Conservation (phyloP, 345 rosid species). For the Brassica nigra region DNA sequence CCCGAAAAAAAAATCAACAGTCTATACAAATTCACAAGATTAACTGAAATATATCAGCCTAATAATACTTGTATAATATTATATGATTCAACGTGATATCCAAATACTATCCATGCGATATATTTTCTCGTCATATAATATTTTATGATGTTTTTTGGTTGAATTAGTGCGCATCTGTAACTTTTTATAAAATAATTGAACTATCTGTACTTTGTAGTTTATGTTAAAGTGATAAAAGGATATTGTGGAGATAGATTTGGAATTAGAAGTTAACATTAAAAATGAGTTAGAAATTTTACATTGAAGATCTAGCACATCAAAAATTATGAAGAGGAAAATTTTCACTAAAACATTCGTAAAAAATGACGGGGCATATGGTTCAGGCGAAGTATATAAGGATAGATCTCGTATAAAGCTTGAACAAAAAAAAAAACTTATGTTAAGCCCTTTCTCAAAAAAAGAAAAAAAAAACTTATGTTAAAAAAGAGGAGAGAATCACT, state of each 20-base stretch:
- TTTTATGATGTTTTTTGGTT: not conserved
- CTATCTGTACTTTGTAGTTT: not conserved
- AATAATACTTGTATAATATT: not conserved
- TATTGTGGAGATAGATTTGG: not conserved
- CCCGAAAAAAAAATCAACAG: constrained; percentile 16
- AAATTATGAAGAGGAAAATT: not conserved
- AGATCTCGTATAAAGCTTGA: not conserved
- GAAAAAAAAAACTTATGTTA: not conserved
- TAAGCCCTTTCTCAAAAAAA: not conserved
- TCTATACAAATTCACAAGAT: constrained; percentile 15
- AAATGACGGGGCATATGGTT: not conserved
- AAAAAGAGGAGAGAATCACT: not conserved
- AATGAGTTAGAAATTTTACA: not conserved
- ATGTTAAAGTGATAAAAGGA: not conserved
- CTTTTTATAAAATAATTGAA: not conserved
- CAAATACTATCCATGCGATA: constrained; percentile 13
- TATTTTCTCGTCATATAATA: not conserved
- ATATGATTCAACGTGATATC: constrained; percentile 1
- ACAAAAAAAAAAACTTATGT: not conserved
- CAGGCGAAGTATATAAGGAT: not conserved
- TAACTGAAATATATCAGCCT: constrained; percentile 3
- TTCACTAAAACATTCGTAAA: not conserved
- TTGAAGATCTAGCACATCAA: not conserved
- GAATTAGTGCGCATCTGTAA: not conserved
- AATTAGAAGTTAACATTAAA: not conserved